Conservation (phyloP, 2,329 filamentous ascomycete genomes). For the Aaosphaeria arxii region DNA sequence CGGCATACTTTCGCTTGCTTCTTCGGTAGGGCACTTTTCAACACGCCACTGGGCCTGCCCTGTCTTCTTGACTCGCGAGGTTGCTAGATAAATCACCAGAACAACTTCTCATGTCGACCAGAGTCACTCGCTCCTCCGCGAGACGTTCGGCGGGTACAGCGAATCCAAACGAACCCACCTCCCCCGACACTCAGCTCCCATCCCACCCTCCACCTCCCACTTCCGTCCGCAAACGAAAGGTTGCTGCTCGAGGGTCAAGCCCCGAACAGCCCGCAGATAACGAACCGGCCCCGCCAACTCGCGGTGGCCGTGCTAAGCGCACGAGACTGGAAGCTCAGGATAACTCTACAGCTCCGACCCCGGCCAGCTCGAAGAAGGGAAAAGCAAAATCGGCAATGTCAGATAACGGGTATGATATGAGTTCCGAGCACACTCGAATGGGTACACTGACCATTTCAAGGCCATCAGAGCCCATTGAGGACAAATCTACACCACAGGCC, state of each 20-base stretch:
- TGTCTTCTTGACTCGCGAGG: background rate
- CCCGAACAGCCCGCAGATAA: conserved; percentile 48
- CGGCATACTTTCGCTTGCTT: no score
- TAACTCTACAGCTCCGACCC: conserved; percentile 36
- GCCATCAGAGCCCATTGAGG: conserved; percentile 63
- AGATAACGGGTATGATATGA: conserved; percentile 57
- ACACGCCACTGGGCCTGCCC: no score
- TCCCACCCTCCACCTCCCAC: conserved; percentile 42
- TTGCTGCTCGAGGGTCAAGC: conserved; percentile 44
- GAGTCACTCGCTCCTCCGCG: conserved; percentile 92
- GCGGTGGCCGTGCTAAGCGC: conserved; percentile 43
- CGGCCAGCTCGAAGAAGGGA: conserved; percentile 56
- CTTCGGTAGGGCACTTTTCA: no score
- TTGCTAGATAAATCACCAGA: conserved; percentile 1
- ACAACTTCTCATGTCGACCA: conserved; percentile 81
- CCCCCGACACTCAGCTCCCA: conserved; percentile 33
- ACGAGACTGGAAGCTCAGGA: conserved; percentile 64
- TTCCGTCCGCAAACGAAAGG: conserved; percentile 74
- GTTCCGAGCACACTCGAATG: background rate
- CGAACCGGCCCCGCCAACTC: conserved; percentile 32
- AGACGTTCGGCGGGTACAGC: conserved; percentile 73
- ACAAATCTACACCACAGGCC: conserved; percentile 49
- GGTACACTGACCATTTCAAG: conserved; percentile 35
- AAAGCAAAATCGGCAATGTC: conserved; percentile 68
- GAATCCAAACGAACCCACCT: conserved; percentile 36